Base-by-base conservation (phyloP, 208 protist species). In the Leishmania tropica region DNA sequence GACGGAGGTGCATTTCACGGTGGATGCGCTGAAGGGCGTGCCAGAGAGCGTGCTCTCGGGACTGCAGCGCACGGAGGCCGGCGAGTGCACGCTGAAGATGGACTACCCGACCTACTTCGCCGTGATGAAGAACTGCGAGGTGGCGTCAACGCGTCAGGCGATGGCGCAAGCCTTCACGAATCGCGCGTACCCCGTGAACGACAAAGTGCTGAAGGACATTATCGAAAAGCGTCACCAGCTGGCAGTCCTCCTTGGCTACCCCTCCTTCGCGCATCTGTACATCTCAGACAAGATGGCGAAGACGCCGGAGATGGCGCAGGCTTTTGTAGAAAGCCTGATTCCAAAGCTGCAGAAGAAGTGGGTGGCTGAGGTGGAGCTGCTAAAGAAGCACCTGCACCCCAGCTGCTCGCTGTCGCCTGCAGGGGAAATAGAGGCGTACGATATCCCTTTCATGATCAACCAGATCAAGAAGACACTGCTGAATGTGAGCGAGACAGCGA, bases 81-180 rank as follows among this genome's bases (percentile, higher is more conserved):
- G 87, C 7, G 83, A 77, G 64, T 90, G 83, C 73, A 87, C 91
- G 19, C 84, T 95, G 56, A 95, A 93, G 79, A 92, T 96, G 87
- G 94, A 97, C 83, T 96, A 96, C 79, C 93, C 94, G 42, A 97
- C 94, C 19, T 96, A 92, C 87, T 96, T 96, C 85, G 92, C 84
- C 11, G 90, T 97, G 40, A 93, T 96, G 94, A 92, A 89, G 80
- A 93, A 91, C 82, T 97, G 94, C 86, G 87, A 95, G 79, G 88
- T 97, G 42, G 90, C 92, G 21, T 80, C 87, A 68, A 97, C 94
- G 76, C 91, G 94, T 8, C 67, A 87, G 73, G 73, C 75, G 28
- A 91, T 97, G 86, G 42, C 76, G 42, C 78, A 79, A 70, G 89
- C 89, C 58, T 91, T 95, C 76, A 89, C 89, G 80, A 96, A 96